Percentiles rank a stretch among this genome's conserved stretches.
Conservation (phyloP, 257 asterid species). For the Ballota nigra region DNA sequence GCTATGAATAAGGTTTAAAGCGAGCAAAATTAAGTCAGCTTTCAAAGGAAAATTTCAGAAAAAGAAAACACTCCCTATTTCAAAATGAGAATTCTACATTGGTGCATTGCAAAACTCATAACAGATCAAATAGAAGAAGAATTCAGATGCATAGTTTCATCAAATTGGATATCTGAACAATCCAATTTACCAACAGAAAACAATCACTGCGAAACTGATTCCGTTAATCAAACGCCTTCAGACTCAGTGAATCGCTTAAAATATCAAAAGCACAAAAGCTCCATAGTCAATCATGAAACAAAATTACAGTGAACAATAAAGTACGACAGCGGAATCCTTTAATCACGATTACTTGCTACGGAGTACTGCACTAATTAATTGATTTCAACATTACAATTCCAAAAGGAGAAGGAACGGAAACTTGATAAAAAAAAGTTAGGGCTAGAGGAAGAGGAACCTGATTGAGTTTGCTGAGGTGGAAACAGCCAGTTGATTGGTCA, state of each 20-base stretch:
- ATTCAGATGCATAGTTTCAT: background rate
- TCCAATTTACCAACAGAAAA: background rate
- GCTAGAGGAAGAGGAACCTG: slow-evolving; percentile 44
- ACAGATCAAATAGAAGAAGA: background rate
- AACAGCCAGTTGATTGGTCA: slow-evolving; percentile 62
- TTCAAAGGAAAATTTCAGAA: background rate
- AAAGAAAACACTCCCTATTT: background rate
- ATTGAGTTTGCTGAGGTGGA: slow-evolving; percentile 77
- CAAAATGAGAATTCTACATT: background rate
- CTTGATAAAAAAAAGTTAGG: background rate
- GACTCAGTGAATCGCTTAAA: background rate
- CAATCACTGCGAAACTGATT: background rate
- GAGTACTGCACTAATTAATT: background rate
- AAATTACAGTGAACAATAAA: background rate
- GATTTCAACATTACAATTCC: background rate
- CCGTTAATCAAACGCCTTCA: background rate
- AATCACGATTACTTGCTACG: background rate
- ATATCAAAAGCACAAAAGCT: slow-evolving; percentile 6
- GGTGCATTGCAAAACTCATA: background rate
- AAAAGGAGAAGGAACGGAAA: background rate
- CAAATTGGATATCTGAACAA: slow-evolving; percentile 4
- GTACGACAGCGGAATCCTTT: slow-evolving; percentile 2
- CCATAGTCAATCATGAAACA: background rate
- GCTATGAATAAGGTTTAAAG: background rate
- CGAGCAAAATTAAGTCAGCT: background rate